Base-by-base conservation (phyloP, 129 eudicot genomes). In the Ambrosia trifida region DNA sequence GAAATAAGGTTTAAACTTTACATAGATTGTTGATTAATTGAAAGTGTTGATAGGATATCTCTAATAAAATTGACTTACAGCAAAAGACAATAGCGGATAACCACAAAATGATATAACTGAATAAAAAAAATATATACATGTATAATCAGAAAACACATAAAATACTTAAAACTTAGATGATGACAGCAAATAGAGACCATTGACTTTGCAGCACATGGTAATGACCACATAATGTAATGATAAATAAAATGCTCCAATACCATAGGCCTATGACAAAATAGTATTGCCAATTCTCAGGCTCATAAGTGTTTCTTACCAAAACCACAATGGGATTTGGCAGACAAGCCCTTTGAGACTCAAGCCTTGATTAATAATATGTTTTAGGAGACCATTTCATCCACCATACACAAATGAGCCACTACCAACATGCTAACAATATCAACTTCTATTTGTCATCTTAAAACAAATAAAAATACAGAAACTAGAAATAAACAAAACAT, bases 241-340 rank as follows among this genome's bases (percentile, higher is more conserved):
- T 45, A 70, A 77, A 68, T 38, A 50, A 88, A 83, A 45, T 20
- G 70, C 76, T 78, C 91, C 88, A 79, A 58, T 63, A 85, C 89
- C 96, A 85, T 18, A 89, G 96, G 91, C 96, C 96, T 81, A 85
- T 89, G 96, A 84, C 87, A 82, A 68, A 56, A 11, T 46, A 47
- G 2, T 7, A 10, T 59, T 68, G 84, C 91, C 96, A 89, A 89
- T 78, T 89, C 96, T 89, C 89, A 28, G 62, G 83, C 89, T 89
- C 87, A 74, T 63, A 64, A 20, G 89, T 83, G 18, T 79, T 88
- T 71, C 82, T 60, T 68, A 41, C 79, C 84, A 74, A 83, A 81
- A 76, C 91, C 82, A 72, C 71, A 56, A 19, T 38, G 41, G 75
- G 56, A n/a, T 18, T 63, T 58, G 46, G 84, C 52, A 41, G 70